Evolutionary conservation across 352 stramenopile genomes (phyloP), one percentile per base, ranked within the genome.

Genomic region (Phytopythium ostracodes): DNA sequence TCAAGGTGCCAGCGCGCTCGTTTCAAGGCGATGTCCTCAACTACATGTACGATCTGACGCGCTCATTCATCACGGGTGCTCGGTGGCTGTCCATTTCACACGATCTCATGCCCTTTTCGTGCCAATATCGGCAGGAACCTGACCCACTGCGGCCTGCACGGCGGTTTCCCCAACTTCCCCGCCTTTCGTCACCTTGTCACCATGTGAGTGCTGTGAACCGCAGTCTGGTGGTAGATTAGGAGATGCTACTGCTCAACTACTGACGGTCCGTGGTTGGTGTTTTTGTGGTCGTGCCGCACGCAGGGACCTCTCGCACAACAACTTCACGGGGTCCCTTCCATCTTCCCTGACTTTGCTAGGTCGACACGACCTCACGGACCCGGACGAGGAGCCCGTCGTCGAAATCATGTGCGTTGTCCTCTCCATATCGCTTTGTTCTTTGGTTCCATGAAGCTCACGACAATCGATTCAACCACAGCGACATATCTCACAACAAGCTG

Each of bases 281-380:
- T n/a, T n/a, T n/a, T n/a, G n/a, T n/a, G n/a, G n/a, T n/a, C 43
- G 18, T 42, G 29, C 27, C 40, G 42, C 22, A 10, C 47, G 18
- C 60, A 90, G 81, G 36, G 81, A 90, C 62, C 22, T 88, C 7
- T 88, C 81, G 4, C 60, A 72, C 38, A 91, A 91, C 54, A 35
- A 64, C 0, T 68, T 89, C 6, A 65, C 72, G n/a, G 79, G 76
- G 1, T 42, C 63, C 0, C 64, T 89, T 14, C 77, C 79, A 11
- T 4, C 35, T 18, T 60, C 75, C 20, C n/a, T 89, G 20, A 61
- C 70, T 8, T 36, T 62, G 2, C 84, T 77, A 65, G 79, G 78
- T 0, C 67, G 75, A 35, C 67, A 80, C 56, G 73, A 89, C 33
- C 74, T 72, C 15, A 56, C 70, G n/a, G 73, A 91, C 46, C 76